Evolutionary conservation across 371 early-diverging fungal genomes (phyloP), one percentile per base, ranked within the genome.

Genomic region (Ordospora colligata): DNA sequence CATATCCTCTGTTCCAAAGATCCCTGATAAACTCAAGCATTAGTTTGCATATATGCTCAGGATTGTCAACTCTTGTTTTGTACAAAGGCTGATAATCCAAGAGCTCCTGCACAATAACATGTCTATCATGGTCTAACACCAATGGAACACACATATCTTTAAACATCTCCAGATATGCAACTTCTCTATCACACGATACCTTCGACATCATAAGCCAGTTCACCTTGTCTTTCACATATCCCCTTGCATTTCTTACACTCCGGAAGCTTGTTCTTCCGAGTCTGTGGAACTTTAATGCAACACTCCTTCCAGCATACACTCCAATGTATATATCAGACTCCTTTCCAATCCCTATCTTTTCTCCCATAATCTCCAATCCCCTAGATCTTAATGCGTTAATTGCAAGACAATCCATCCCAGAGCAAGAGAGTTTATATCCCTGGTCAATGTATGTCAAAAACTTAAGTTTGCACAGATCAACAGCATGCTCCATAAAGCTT

Each of bases 311-410:
- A 9, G 80, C 67, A 46, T 67, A 74, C 58, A 68, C 52, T 0
- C 84, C 84, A 14, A 62, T 25, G 71, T 75, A 76, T 47, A 80
- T 78, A 73, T 85, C 83, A 2, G 96, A 93, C 84, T 99, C 99
- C 85, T 99, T 99, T 44, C 99, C 99, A 14, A 97, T 94, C 80
- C 97, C 98, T 77, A 99, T 95, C 85, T 96, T 95, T 82, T 93
- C 92, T 11, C 96, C 97, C 25, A 99, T 93, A 27, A 93, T 92
- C 75, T 87, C 87, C 4, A 97, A 89, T 0, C 91, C 87, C 6
- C 91, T 90, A 67, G 91, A 90, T 67, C 88, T 87, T 77, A 99
- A 87, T 0, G 94, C 90, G 82, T 92, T 91, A 47, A 99, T 87
- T 0, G 99, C 98, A 54, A 99, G 86, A 83, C 95, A 95, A 84